A percentile compares a stretch with the other conserved stretches of the same genome.
These are phyloP conservation scores for Lasiosphaeria ovina DNA, from an alignment of 495 filamentous ascomycete species.

Conservation along the genomic window DNA sequence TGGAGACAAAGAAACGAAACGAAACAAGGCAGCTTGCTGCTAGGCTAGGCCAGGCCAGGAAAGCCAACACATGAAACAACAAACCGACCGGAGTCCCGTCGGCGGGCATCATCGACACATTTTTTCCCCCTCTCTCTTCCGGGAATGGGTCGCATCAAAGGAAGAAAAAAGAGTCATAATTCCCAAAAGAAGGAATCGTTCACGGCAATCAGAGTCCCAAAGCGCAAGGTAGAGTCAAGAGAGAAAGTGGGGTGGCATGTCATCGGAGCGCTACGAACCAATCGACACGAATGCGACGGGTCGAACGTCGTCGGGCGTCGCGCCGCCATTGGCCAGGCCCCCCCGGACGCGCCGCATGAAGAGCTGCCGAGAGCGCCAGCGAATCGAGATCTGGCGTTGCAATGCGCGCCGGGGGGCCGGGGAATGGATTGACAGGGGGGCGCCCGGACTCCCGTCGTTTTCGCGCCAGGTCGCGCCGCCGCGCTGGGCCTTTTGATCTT, in stretches of 20 bases:
- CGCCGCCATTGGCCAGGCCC: constrained; percentile 4
- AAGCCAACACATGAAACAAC: not conserved
- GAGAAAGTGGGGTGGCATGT: not conserved
- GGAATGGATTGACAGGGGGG: no score
- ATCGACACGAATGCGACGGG: constrained; percentile 18
- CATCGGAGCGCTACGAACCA: constrained; percentile 8
- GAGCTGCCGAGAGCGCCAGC: constrained; percentile 6
- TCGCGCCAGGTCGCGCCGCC: constrained; percentile 2
- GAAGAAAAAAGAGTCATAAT: no score
- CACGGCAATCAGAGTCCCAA: not conserved
- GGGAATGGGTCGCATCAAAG: no score
- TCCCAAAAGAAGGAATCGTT: not conserved
- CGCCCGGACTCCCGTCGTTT: constrained; percentile 6
- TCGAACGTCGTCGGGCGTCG: constrained; percentile 3
- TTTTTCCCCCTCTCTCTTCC: no score
- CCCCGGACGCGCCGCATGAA: constrained; percentile 22
- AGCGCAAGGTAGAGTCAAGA: not conserved
- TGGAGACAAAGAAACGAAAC: constrained; percentile 1
- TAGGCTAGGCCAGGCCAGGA: not conserved
- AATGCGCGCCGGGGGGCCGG: not conserved
- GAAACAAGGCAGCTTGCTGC: not conserved
- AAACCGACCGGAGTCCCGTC: not conserved
- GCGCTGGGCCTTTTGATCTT: not conserved
- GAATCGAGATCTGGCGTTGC: constrained; percentile 17
- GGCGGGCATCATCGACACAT: not conserved